phyloP scores from a whole-genome alignment of 2,329 filamentous ascomycete genomes.

The Stagonosporopsis vannaccii region DNA sequence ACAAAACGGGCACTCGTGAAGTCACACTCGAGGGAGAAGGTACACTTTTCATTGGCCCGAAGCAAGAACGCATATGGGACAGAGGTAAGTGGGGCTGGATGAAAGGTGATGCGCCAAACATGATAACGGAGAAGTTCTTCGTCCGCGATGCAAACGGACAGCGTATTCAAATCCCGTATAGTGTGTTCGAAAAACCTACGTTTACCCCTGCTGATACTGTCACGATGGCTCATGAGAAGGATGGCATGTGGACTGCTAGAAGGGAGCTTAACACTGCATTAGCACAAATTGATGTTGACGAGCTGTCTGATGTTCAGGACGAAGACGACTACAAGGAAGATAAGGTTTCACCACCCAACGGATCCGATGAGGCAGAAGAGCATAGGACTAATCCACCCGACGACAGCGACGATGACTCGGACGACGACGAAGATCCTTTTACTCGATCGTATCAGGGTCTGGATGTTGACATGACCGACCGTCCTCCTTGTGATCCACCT shows the following conservation, averaged over 20 bases:
- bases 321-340: neutral
- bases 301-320: neutral
- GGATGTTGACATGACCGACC: neutral
- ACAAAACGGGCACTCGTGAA: neutral
- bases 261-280: neutral
- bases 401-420: slow-evolving; percentile 19
- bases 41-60: neutral
- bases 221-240: too few species aligned
- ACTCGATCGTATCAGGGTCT: neutral
- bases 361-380: neutral
- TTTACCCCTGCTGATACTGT: neutral
- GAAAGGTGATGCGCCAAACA: neutral
- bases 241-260: neutral
- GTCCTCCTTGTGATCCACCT: neutral
- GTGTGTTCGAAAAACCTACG: neutral
- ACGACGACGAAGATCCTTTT: slow-evolving; percentile 19
- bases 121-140: neutral
- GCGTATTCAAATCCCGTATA: neutral
- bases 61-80: neutral
- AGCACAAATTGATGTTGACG: neutral
- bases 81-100: neutral
- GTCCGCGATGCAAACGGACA: neutral
- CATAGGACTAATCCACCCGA: neutral
- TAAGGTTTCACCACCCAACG: neutral
- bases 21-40: neutral